Evolutionary conservation across 345 rosid genomes (phyloP).

Genomic region (Raphanus raphanistrum): DNA sequence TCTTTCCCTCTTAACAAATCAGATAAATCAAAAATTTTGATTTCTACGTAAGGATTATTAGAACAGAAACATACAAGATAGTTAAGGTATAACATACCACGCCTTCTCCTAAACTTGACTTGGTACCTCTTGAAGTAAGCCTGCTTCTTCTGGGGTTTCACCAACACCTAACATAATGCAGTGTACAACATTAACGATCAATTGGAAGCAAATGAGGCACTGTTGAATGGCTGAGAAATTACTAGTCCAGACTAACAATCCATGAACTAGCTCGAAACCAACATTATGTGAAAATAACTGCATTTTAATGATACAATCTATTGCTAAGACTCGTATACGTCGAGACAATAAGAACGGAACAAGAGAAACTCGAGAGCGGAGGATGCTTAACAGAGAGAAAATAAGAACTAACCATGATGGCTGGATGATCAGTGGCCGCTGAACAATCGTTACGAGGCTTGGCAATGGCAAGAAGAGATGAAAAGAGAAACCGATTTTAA

Average conservation of each 20-base stretch:
- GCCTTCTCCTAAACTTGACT: conserved; percentile 36
- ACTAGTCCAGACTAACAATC: too few relatives aligned
- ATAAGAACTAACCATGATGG: conserved; percentile 6
- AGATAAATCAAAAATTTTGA: background rate
- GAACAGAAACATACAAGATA: background rate
- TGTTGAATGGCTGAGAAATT: too few relatives aligned
- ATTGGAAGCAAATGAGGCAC: background rate
- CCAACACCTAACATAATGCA: conserved; percentile 20
- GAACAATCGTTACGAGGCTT: conserved; percentile 14
- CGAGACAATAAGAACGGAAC: background rate
- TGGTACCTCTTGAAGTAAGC: conserved; percentile 35
- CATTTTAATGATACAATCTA: background rate
- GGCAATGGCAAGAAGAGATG: background rate
- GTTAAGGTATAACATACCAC: background rate
- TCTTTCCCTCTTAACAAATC: conserved; percentile 60
- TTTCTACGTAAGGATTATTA: background rate
- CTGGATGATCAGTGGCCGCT: conserved; percentile 10
- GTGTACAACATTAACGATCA: background rate
- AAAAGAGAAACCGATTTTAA: background rate
- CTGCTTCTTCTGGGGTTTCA: conserved; percentile 24
- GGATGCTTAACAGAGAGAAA: background rate
- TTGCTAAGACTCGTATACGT: background rate
- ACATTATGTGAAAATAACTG: background rate
- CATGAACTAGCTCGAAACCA: background rate
- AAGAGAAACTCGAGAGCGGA: too few relatives aligned